Percentiles rank a stretch among this genome's conserved stretches.
These are phyloP conservation scores for Sclerotinia sclerotiorum DNA, from an alignment of 2,329 filamentous ascomycete genomes.

Conservation along the genomic window DNA sequence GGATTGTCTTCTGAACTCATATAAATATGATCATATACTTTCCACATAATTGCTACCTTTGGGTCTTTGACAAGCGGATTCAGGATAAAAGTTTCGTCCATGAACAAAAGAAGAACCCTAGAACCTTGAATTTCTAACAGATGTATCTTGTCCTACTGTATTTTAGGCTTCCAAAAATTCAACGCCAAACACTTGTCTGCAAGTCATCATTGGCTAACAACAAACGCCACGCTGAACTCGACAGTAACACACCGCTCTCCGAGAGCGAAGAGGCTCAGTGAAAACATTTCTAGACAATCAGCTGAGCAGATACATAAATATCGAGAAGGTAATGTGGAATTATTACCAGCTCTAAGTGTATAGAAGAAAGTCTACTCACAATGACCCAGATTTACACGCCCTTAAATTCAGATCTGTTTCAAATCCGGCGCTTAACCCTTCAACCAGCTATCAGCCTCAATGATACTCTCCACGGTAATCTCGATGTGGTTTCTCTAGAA, in stretches of 20 bases:
- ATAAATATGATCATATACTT: not conserved
- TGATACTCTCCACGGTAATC: slow-evolving; percentile 14
- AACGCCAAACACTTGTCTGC: not conserved
- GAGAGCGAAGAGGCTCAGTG: not conserved
- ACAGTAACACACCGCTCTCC: not conserved
- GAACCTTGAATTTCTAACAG: too few relatives aligned
- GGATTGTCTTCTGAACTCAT: too few relatives aligned
- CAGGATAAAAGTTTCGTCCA: not conserved
- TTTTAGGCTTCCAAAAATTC: not conserved
- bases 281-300: accelerated
- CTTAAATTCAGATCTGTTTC: not conserved
- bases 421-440: slow-evolving; percentile 22
- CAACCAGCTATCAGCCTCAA: slow-evolving; percentile 4
- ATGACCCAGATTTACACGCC: slow-evolving; percentile 4
- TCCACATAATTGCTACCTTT: not conserved
- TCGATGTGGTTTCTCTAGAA: slow-evolving; percentile 20
- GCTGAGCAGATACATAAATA: not conserved
- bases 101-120: not conserved
- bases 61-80: not conserved
- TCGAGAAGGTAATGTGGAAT: not conserved
- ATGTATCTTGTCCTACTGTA: not conserved
- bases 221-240: slow-evolving; percentile 12
- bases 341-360: not conserved
- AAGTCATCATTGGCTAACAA: slow-evolving; percentile 1
- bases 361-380: not conserved